A percentile compares a stretch with the other conserved stretches of the same genome.
Evolutionary conservation across 1,284 basidiomycete genomes (phyloP).

Genomic region (Cryptococcus neoformans): DNA sequence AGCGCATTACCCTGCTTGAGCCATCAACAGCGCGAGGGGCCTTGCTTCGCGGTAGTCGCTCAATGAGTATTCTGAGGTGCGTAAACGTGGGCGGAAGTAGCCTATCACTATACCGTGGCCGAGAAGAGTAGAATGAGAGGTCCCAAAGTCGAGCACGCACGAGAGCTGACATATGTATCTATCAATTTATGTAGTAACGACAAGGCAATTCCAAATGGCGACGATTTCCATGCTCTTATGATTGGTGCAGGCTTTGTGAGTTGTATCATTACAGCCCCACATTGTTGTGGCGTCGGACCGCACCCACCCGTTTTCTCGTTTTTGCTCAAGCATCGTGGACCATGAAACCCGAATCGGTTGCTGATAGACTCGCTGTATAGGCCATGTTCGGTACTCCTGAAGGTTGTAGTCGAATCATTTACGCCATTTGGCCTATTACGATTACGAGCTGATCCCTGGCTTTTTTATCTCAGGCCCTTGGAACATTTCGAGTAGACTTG

Average conservation of each 20-base stretch:
- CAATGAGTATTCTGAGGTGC: too few relatives aligned
- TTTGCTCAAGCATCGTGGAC: background rate
- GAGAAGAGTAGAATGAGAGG: too few relatives aligned
- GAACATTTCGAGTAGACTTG: constrained; percentile 37
- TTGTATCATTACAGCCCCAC: background rate
- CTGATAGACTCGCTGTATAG: constrained; percentile 13
- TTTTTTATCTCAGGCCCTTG: constrained; percentile 47
- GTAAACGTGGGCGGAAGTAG: too few relatives aligned
- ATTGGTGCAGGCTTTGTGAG: constrained; percentile 41
- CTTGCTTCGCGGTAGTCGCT: too few relatives aligned
- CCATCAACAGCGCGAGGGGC: too few relatives aligned
- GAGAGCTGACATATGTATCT: too few relatives aligned
- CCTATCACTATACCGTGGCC: too few relatives aligned
- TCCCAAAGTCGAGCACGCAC: too few relatives aligned
- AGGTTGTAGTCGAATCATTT: constrained; percentile 27
- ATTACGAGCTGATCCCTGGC: background rate
- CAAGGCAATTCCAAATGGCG: background rate
- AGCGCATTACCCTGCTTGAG: too few relatives aligned
- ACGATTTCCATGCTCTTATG: constrained; percentile 29
- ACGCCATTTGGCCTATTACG: constrained; percentile 13
- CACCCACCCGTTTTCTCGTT: background rate
- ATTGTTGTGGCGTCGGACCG: background rate
- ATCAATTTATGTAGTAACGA: background rate
- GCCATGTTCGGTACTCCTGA: constrained; percentile 46
- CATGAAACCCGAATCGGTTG: too few relatives aligned